phyloP scores from a whole-genome alignment of 2,329 filamentous ascomycete species.

The Ascocoryne sarcoides region DNA sequence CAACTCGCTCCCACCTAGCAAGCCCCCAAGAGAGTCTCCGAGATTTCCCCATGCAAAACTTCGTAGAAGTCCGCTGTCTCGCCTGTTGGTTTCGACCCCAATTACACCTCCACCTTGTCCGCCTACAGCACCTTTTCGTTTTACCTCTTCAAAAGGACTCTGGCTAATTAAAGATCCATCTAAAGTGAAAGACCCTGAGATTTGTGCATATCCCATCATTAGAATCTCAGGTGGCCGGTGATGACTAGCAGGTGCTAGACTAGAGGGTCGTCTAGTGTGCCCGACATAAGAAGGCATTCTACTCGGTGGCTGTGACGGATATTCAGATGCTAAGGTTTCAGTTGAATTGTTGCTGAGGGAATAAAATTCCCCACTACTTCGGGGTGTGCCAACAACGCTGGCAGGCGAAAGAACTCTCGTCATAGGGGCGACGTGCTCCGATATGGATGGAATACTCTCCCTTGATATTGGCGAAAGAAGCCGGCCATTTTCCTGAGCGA shows the following conservation, averaged over 20 bases:
- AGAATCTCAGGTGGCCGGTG: constrained; percentile 61
- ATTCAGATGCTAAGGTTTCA: constrained; percentile 50
- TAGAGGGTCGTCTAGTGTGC: constrained; percentile 36
- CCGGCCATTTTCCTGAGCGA: constrained; percentile 10
- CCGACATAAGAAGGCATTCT: constrained; percentile 36
- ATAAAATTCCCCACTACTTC: constrained; percentile 92
- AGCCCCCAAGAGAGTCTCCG: constrained; percentile 76
- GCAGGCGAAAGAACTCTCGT: constrained; percentile 65
- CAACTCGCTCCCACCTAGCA: constrained; percentile 78
- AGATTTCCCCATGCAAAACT: constrained; percentile 83
- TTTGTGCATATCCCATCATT: constrained; percentile 97
- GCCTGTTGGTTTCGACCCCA: constrained; percentile 63
- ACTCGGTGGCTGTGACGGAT: not conserved
- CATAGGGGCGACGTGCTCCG: constrained; percentile 51
- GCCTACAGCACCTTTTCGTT: constrained; percentile 83
- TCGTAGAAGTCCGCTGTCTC: constrained; percentile 70
- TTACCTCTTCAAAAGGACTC: constrained; percentile 87
- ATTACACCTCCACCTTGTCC: constrained; percentile 82
- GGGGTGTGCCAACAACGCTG: constrained; percentile 68
- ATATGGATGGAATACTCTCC: constrained; percentile 37
- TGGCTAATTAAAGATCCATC: constrained; percentile 89
- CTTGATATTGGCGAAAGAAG: constrained; percentile 23
- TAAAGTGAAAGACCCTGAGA: constrained; percentile 83
- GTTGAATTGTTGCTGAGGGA: constrained; percentile 90
- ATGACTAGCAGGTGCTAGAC: constrained; percentile 33